Evolutionary conservation across 768 basidiomycete genomes (phyloP).

Genomic region (Podaxis carcinomalis): DNA sequence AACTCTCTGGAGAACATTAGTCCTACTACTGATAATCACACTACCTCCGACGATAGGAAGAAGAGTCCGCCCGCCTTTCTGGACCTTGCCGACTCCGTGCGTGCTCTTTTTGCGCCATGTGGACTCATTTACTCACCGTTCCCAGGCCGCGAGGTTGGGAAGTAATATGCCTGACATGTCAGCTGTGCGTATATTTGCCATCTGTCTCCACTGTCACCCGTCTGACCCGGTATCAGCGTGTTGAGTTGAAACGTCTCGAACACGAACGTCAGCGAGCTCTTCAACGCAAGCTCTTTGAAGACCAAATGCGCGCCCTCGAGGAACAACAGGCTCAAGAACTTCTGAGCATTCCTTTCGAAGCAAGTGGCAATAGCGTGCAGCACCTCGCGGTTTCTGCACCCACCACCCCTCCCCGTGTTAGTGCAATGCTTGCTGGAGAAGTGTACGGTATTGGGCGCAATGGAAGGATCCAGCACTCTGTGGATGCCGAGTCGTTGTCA

Average conservation of each 20-base stretch:
- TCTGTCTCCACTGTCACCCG: constrained; percentile 2
- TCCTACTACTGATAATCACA: constrained; percentile 68
- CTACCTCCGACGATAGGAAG: constrained; percentile 67
- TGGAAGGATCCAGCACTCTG: constrained; percentile 42
- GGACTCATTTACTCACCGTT: constrained; percentile 16
- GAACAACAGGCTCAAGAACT: constrained; percentile 87
- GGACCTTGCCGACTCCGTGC: constrained; percentile 89
- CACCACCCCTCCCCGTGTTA: constrained; percentile 82
- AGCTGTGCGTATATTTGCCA: constrained; percentile 53
- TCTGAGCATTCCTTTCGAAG: constrained; percentile 67
- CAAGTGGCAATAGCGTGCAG: constrained; percentile 51
- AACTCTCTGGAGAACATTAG: constrained; percentile 62
- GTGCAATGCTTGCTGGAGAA: constrained; percentile 63
- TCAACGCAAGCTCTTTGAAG: constrained; percentile 91
- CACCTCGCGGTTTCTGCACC: constrained; percentile 87
- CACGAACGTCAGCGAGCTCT: constrained; percentile 86
- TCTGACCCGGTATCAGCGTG: constrained; percentile 35
- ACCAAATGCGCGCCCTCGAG: constrained; percentile 93
- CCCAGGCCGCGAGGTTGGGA: constrained; percentile 76
- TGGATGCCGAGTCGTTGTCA: constrained; percentile 61
- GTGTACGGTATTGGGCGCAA: constrained; percentile 36
- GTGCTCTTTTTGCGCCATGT: constrained; percentile 27
- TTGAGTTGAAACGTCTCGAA: constrained; percentile 86
- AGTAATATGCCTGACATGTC: constrained; percentile 86
- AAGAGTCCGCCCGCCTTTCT: constrained; percentile 90